These are phyloP conservation scores for Dichotomopilus funicola DNA, from an alignment of 2,329 filamentous ascomycete genomes.

Conservation along the genomic window DNA sequence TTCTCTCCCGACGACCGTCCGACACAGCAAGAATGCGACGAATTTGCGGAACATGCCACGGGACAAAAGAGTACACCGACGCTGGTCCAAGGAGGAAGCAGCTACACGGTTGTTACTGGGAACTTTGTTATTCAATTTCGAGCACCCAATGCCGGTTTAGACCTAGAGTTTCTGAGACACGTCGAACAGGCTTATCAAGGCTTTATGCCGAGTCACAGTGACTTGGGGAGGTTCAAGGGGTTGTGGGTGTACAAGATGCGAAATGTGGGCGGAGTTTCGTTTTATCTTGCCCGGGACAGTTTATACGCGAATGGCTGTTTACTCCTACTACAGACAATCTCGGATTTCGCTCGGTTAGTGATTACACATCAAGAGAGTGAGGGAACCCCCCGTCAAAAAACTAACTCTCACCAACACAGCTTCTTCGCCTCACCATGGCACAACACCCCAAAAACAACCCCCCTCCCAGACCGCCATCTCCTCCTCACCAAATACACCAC, in stretches of 20 bases:
- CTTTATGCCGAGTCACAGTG: not conserved
- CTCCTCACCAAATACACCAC: not conserved
- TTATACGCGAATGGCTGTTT: not conserved
- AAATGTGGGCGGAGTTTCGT: not conserved
- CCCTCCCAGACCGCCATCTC: not conserved
- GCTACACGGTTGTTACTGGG: not conserved
- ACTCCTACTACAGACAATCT: not conserved
- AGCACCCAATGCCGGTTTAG: not conserved
- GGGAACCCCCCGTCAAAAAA: too few species aligned
- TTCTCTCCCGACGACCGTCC: not conserved
- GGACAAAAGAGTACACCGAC: not conserved
- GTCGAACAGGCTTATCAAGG: not conserved
- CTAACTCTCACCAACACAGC: too few species aligned
- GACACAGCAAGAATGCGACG: constrained; percentile 1
- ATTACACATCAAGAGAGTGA: too few species aligned
- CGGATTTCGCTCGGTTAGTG: not conserved
- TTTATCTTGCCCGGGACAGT: not conserved
- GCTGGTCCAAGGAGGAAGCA: not conserved
- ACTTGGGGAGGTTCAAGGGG: not conserved
- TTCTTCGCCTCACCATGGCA: constrained; percentile 5
- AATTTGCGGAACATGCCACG: not conserved
- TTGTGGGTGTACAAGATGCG: not conserved
- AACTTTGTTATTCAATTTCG: not conserved
- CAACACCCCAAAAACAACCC: not conserved
- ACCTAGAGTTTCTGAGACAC: not conserved